phyloP scores from a whole-genome alignment of 306 rosid species.

The Trifolium dubium region DNA sequence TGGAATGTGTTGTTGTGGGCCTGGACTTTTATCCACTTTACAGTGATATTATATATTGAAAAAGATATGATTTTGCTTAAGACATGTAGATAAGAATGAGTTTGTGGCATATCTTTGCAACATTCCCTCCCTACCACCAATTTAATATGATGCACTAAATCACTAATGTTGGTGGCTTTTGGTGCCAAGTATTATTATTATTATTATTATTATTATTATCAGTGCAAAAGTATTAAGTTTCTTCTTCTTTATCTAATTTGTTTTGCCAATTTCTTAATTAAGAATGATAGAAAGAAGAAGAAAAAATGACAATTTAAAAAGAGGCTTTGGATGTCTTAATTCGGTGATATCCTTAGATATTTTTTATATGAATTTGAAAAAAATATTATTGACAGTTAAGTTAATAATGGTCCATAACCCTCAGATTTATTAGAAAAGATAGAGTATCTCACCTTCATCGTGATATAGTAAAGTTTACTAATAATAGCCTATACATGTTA shows the following conservation, averaged over 20 bases:
- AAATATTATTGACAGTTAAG: no score
- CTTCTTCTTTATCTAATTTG: neutral
- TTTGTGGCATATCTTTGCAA: constrained; percentile 38
- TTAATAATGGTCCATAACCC: no score
- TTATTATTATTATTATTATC: neutral
- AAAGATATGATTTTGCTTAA: constrained; percentile 47
- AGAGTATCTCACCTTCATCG: no score
- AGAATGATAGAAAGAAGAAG: neutral
- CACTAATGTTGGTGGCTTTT: constrained; percentile 38
- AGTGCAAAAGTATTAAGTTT: constrained; percentile 8
- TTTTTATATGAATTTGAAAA: no score
- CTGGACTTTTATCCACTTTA: constrained; percentile 27
- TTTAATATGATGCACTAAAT: constrained; percentile 17
- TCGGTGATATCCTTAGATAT: no score
- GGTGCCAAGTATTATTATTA: constrained; percentile 5
- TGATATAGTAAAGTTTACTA: no score
- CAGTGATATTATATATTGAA: constrained; percentile 27
- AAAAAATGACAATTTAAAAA: no score
- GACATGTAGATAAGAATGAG: constrained; percentile 49
- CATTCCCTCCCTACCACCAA: constrained; percentile 39
- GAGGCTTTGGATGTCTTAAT: no score
- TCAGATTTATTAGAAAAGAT: no score
- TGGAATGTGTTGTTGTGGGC: constrained; percentile 46
- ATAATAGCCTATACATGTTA: no score
- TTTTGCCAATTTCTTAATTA: constrained; percentile 1